Evolutionary conservation across 208 protist genomes (phyloP).

Genomic region (Crithidia sp.): DNA sequence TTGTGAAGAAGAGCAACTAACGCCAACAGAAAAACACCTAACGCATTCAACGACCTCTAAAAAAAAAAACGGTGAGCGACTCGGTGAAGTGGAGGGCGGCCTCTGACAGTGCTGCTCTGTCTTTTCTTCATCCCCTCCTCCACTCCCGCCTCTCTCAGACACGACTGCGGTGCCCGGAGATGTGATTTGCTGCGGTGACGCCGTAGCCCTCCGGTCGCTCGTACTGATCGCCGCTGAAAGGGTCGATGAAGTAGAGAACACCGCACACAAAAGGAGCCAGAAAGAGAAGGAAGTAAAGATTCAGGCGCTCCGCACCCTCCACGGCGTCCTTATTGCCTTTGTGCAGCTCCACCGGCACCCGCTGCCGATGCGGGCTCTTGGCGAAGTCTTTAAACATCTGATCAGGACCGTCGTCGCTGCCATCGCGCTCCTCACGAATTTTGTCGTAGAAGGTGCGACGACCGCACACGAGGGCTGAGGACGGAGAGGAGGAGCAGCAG

Average conservation of each 20-base stretch:
- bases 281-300: constrained; percentile 39
- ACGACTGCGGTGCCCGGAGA: constrained; percentile 4
- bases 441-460: constrained; percentile 71
- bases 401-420: constrained; percentile 51
- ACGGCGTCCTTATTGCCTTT: constrained; percentile 48
- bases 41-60: no score
- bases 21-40: no score
- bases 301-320: constrained; percentile 46
- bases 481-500: neutral
- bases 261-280: constrained; percentile 23
- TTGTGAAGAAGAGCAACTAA: no score
- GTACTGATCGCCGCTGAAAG: constrained; percentile 46
- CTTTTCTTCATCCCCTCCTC: neutral
- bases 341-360: constrained; percentile 60
- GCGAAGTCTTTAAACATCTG: constrained; percentile 73
- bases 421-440: constrained; percentile 54
- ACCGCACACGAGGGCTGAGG: constrained; percentile 18
- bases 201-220: constrained; percentile 51
- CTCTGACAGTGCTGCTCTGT: neutral
- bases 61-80: no score
- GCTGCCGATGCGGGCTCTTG: constrained; percentile 42
- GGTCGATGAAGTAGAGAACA: constrained; percentile 37
- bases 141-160: neutral
- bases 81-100: no score
- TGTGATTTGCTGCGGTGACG: constrained; percentile 7